These are phyloP conservation scores for Cephaloascus albidus DNA, from an alignment of 805 yeast species.

Conservation along the genomic window DNA sequence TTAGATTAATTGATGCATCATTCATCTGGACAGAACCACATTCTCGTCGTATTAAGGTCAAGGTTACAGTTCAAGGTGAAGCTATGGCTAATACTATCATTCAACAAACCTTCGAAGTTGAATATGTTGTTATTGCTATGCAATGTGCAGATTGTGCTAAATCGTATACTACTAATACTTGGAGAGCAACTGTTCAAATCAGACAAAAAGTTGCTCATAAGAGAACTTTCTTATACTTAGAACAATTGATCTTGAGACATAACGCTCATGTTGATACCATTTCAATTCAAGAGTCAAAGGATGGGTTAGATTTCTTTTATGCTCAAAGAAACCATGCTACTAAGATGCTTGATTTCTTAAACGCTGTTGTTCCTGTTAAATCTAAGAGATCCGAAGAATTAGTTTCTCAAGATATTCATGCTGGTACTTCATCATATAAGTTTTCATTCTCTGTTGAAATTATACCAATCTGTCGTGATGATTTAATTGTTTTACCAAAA, in stretches of 20 bases:
- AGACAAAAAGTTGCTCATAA: slow-evolving; percentile 97
- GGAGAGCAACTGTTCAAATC: slow-evolving; percentile 97
- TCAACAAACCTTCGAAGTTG: slow-evolving; percentile 92
- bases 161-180: slow-evolving; percentile 91
- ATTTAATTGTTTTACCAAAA: slow-evolving; percentile 84
- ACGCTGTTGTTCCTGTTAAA: slow-evolving; percentile 77
- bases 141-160: slow-evolving; percentile 99
- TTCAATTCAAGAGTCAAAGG: slow-evolving; percentile 84
- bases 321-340: slow-evolving; percentile 84
- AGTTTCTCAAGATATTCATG: slow-evolving; percentile 84
- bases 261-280: slow-evolving; percentile 92
- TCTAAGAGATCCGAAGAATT: slow-evolving; percentile 83
- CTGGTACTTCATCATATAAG: slow-evolving; percentile 81
- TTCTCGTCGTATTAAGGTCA: slow-evolving; percentile 86
- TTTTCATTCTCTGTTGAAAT: slow-evolving; percentile 90
- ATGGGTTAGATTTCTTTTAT: slow-evolving; percentile 92
- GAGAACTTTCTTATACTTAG: slow-evolving; percentile 91
- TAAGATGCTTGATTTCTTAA: slow-evolving; percentile 86
- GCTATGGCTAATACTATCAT: slow-evolving; percentile 86
- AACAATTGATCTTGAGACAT: slow-evolving; percentile 87
- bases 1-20: slow-evolving; percentile 84
- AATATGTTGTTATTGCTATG: slow-evolving; percentile 86
- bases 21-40: slow-evolving; percentile 99
- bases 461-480: slow-evolving; percentile 96
- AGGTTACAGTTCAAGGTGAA: slow-evolving; percentile 93